Evolutionary conservation across 345 rosid species (phyloP).

Genomic region (Salix caprea): DNA sequence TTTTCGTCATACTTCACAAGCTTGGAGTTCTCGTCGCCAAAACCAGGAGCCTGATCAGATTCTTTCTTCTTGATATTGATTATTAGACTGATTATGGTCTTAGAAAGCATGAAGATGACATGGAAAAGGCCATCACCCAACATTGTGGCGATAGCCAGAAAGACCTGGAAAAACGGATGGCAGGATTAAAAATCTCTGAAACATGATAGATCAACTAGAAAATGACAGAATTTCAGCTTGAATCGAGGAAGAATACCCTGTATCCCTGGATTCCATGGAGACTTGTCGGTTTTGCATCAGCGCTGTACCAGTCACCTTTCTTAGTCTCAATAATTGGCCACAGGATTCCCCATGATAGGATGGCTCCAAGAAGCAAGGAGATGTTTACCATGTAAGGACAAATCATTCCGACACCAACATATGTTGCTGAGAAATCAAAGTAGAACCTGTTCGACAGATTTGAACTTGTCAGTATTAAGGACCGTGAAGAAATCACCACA

Average conservation of each 20-base stretch:
- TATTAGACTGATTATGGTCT: slow-evolving; percentile 39
- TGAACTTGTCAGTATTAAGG: neutral
- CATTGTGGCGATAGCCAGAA: slow-evolving; percentile 83
- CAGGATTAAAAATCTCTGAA: neutral
- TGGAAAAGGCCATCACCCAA: slow-evolving; percentile 86
- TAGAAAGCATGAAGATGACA: slow-evolving; percentile 46
- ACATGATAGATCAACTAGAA: neutral
- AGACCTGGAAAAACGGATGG: slow-evolving; percentile 33
- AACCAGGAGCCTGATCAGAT: neutral
- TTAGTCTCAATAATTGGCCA: slow-evolving; percentile 68
- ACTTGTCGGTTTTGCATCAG: slow-evolving; percentile 38
- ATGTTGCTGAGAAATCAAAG: slow-evolving; percentile 87
- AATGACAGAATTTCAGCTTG: too few relatives aligned
- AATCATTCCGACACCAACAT: slow-evolving; percentile 91
- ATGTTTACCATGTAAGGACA: slow-evolving; percentile 83
- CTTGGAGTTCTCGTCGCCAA: neutral
- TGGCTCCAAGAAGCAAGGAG: slow-evolving; percentile 72
- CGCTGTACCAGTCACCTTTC: slow-evolving; percentile 72
- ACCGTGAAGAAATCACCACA: too few relatives aligned
- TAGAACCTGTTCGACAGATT: slow-evolving; percentile 46
- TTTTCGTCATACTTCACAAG: slow-evolving; percentile 35
- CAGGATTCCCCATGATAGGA: slow-evolving; percentile 81
- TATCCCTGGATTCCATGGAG: slow-evolving; percentile 84
- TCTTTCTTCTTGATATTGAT: slow-evolving; percentile 11
- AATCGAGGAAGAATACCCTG: slow-evolving; percentile 30